Evolutionary conservation across 2,329 filamentous ascomycete genomes (phyloP), one percentile per base, ranked within the genome.

Genomic region (Curvularia lunata): DNA sequence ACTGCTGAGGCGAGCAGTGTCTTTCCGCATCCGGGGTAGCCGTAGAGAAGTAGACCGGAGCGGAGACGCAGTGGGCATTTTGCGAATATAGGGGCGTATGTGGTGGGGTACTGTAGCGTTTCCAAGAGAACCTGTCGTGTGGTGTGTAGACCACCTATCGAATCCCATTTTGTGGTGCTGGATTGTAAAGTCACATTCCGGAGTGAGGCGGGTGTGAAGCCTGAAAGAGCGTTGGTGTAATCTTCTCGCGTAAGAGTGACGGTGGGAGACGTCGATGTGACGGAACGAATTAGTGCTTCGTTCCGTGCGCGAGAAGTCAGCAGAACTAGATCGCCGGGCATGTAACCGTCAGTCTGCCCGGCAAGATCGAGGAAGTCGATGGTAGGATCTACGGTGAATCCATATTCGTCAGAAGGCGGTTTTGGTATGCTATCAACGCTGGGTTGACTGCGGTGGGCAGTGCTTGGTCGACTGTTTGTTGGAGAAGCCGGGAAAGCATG

Each of bases 21-120:
- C 79, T 99, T 99, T 61, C 96, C 96, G 72, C 95, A 98, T 2
- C 95, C 95, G 0, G 95, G 95, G 70, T 91, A 98, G 27, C 95
- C 95, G 73, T 99, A 99, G 0, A 99, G 84, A 3, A 99, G 83
- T 1, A 99, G 84, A 52, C 95, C 95, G 7, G 94, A 98, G 10
- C 95, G 91, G 4, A 99, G 83, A n/a, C 95, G 90, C 0, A 99
- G 85, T 4, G 95, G 95, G 67, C 95, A 99, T 71, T 96, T 91
- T 4, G 93, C 92, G 72, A 99, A 99, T 63, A 99, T 97, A 1
- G 95, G 95, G 0, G 95, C 95, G 73, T 99, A 99, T 58, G 95
- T 97, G 1, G 96, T 99, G 0, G 95, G 95, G 71, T 99, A 99
- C 74, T 97, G 91, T 3, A 99, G 82, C 0, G 95, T 99, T 78